Evolutionary conservation across 345 rosid genomes (phyloP), one percentile per base, ranked within the genome.

Genomic region (Streptanthus diversifolius): DNA sequence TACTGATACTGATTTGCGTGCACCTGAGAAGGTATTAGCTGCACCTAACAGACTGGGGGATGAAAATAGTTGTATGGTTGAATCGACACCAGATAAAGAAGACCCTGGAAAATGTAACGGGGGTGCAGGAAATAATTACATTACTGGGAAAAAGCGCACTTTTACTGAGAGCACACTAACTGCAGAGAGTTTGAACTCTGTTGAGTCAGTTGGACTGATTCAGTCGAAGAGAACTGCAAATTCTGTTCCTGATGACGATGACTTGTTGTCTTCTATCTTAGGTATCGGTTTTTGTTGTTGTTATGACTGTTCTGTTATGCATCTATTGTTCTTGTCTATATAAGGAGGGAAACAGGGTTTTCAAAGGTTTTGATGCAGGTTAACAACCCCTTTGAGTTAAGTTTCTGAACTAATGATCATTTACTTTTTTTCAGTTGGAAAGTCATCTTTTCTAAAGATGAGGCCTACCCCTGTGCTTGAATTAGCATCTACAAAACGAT

Each of bases 181-280:
- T 32, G 79, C 82, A 51, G 89, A 85, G 77, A 86, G 88, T 80
- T 72, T 86, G 75, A 83, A 87, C 64, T 83, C 90, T 40, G 78
- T 80, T 30, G 95, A 87, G 78, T 87, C 98, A 59, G 87, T 82
- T 72, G 95, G 85, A 58, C 76, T 79, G 72, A 76, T 78, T 29
- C 80, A 40, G 63, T 83, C 87, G n/a, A 83, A 80, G 81, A 82
- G 81, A 84, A 88, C 83, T 9, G 81, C 73, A 29, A 88, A 80
- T 37, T 88, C 88, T 43, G 62, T 95, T 83, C 99, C 99, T 63
- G 96, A 89, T 76, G 99, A 95, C 63, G 92, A 95, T 68, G 99
- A 95, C 74, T 71, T 95, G 76, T 73, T 95, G 49, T 92, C 98
- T 78, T 95, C 99, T 61, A 95, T 95, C 80, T 75, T 95, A 85